Base-by-base conservation (phyloP, 2,329 filamentous ascomycete species). In the Ascomycota sp. region DNA sequence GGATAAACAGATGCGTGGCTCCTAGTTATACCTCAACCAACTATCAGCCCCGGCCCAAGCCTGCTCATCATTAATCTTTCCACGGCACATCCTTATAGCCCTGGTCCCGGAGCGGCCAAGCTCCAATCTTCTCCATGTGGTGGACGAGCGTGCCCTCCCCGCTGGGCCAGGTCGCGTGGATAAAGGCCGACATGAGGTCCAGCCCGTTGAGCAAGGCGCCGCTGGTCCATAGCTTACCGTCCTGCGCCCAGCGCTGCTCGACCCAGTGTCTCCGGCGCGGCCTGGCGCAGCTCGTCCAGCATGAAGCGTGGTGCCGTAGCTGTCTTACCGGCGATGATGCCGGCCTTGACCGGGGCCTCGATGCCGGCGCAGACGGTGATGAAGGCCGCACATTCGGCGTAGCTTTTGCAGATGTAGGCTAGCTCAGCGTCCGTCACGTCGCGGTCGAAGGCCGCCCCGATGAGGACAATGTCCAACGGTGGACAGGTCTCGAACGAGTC, bases 321-420 rank as follows among this genome's bases (percentile, higher is more conserved):
- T 0, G 50, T 58, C 42, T 55, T 56, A 6, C 48, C 53, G 2
- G 46, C 33, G 5, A 59, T 39, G 2, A 61, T 24, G 0, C 56
- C 56, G 0, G 56, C 51, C 25, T 45, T 36, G 2, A 51, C 40
- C 3, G 50, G 48, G 6, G 45, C 37, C 11, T 45, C 12, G 24
- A 56, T 35, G 34, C 57, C 57, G 9, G 46, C 55, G 36, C 57
- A 60, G 38, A 60, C 48, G 33, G 45, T 46, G 10, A 60, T 36
- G 41, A 58, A 58, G 2, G 54, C 56, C 7, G 47, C 31, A 42
- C 49, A 55, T 7, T 47, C 38, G 0, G 47, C 43, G 40, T 48
- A 52, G 7, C 42, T 36, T 37, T 56, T 53, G 32, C 50, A 52
- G 29, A 58, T 39, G 39, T 50, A 60, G 7, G 41, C 43, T 2